phyloP scores from a whole-genome alignment of 2,329 filamentous ascomycete species.

The Lecanosticta acicola region DNA sequence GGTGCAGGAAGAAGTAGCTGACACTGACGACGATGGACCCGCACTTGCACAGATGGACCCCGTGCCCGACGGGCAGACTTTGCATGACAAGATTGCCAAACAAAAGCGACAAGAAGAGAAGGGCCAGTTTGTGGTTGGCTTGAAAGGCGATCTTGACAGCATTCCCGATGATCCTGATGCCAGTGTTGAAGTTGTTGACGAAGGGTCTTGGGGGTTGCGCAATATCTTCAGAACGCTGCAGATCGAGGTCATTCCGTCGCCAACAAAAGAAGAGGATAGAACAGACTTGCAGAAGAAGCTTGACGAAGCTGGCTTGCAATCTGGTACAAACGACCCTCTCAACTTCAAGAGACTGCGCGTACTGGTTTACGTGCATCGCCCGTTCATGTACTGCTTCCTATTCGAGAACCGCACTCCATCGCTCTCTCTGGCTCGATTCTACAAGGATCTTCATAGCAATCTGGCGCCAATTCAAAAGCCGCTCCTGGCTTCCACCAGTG shows the following conservation, averaged over 20 bases:
- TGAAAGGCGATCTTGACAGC: conserved; percentile 59
- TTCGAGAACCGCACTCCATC: conserved; percentile 59
- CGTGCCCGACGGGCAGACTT: conserved; percentile 37
- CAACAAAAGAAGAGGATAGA: conserved; percentile 3
- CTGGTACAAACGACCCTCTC: conserved; percentile 11
- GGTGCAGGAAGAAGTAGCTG: conserved; percentile 6
- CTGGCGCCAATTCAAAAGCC: conserved; percentile 44
- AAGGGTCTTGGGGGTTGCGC: conserved; percentile 39
- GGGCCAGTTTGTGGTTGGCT: conserved; percentile 62
- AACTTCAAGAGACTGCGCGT: conserved; percentile 50
- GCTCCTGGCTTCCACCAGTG: conserved; percentile 40
- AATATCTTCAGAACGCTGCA: conserved; percentile 61
- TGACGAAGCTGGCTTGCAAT: conserved; percentile 14
- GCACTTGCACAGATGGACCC: conserved; percentile 29
- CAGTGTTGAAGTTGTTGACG: conserved; percentile 25
- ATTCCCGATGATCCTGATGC: conserved; percentile 40
- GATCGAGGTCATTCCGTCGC: conserved; percentile 43
- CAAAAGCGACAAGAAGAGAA: conserved; percentile 41
- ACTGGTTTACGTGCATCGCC: conserved; percentile 65
- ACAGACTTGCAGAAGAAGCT: conserved; percentile 15
- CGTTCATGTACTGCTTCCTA: conserved; percentile 72
- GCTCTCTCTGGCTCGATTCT: conserved; percentile 41
- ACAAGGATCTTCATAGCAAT: conserved; percentile 48
- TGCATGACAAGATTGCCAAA: conserved; percentile 58
- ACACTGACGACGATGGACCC: conserved; percentile 14